Conservation (phyloP, 345 rosid genomes). For the Linum lewisii region DNA sequence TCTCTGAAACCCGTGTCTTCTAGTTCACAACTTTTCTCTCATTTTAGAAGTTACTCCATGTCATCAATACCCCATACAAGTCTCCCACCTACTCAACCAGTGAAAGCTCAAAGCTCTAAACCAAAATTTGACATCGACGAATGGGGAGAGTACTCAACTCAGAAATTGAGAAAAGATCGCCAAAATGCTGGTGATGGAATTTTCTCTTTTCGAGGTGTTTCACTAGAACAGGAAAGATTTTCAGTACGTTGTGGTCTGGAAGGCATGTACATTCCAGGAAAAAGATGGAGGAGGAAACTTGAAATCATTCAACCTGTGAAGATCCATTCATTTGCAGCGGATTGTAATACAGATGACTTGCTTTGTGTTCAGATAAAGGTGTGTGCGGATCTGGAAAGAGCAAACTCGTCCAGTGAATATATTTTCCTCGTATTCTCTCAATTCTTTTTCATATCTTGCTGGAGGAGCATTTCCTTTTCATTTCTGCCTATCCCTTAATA, state of each 20-base stretch:
- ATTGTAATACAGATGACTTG: constrained; percentile 91
- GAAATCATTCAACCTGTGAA: constrained; percentile 86
- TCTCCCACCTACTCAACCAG: constrained; percentile 42
- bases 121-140: constrained; percentile 71
- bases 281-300: constrained; percentile 89
- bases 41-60: constrained; percentile 97
- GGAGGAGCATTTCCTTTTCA: constrained; percentile 2
- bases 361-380: constrained; percentile 96
- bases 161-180: constrained; percentile 34
- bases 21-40: constrained; percentile 80
- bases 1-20: constrained; percentile 54
- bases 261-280: constrained; percentile 87
- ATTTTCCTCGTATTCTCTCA: neutral
- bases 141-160: constrained; percentile 56
- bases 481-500: constrained; percentile 2
- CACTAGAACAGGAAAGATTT: constrained; percentile 78
- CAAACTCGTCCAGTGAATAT: neutral
- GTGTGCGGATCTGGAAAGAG: neutral
- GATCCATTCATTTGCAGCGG: constrained; percentile 69
- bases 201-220: constrained; percentile 80
- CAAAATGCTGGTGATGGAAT: constrained; percentile 49
- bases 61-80: constrained; percentile 82
- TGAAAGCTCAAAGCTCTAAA: constrained; percentile 61
- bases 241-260: constrained; percentile 91
- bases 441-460: neutral